phyloP scores from a whole-genome alignment of 2,329 filamentous ascomycete species.

The Colletotrichum tropicicola region DNA sequence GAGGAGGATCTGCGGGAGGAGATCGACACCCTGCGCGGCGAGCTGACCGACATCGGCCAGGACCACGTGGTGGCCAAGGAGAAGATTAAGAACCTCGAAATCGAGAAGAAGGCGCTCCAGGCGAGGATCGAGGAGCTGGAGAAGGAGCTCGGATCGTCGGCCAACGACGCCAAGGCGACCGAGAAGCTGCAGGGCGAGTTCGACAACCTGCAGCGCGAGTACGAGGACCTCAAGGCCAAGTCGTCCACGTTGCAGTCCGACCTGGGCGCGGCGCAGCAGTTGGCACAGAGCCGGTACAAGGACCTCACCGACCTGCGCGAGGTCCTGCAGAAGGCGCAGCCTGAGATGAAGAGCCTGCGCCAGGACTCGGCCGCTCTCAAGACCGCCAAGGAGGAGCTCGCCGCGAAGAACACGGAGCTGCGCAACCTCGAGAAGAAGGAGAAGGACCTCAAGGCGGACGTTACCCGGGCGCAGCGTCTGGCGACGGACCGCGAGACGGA shows the following conservation, averaged over 20 bases:
- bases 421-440: constrained; percentile 83
- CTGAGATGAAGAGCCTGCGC: constrained; percentile 82
- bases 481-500: constrained; percentile 80
- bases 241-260: constrained; percentile 80
- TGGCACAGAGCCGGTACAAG: constrained; percentile 88
- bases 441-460: constrained; percentile 80
- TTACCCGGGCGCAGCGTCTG: constrained; percentile 74
- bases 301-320: constrained; percentile 85
- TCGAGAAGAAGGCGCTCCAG: constrained; percentile 73
- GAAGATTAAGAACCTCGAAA: constrained; percentile 74
- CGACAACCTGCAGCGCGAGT: constrained; percentile 60
- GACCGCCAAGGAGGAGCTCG: constrained; percentile 77
- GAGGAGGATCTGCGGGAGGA: constrained; percentile 86
- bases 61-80: constrained; percentile 88
- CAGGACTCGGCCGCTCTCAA: constrained; percentile 82
- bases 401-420: constrained; percentile 66
- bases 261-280: constrained; percentile 83
- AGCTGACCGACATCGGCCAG: constrained; percentile 80
- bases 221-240: constrained; percentile 76
- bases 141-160: constrained; percentile 66
- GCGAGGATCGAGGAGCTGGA: constrained; percentile 74
- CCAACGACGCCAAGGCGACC: constrained; percentile 51
- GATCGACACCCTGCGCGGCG: constrained; percentile 83
- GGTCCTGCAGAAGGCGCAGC: constrained; percentile 83
- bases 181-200: constrained; percentile 70